phyloP scores from a whole-genome alignment of 495 filamentous ascomycete species.

The Aspergillus ostianus region DNA sequence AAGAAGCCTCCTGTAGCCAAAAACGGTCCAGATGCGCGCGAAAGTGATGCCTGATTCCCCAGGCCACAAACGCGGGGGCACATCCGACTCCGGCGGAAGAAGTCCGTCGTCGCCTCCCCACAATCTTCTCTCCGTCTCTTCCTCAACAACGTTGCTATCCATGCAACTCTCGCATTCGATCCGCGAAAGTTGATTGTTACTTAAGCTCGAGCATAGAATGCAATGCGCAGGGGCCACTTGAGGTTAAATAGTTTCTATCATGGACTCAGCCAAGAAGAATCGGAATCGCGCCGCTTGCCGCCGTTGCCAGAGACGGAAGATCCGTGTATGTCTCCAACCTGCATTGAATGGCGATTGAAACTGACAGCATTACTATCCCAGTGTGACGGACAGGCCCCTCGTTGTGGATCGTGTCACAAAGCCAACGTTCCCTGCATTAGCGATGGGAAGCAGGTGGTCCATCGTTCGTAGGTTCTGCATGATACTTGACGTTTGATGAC shows the following conservation, averaged over 20 bases:
- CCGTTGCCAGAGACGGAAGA: conserved; percentile 38
- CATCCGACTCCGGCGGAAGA: conserved; percentile 2
- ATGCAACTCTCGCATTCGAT: background rate
- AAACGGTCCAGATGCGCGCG: too few species aligned
- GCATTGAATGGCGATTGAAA: background rate
- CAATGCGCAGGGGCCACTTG: background rate
- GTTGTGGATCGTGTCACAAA: conserved; percentile 40
- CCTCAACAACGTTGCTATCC: background rate
- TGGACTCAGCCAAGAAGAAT: conserved; percentile 30
- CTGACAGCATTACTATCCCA: conserved; percentile 8
- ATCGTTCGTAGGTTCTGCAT: conserved; percentile 29
- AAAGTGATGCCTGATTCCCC: background rate
- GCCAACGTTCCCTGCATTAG: conserved; percentile 38
- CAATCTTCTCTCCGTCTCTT: background rate
- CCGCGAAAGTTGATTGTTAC: background rate
- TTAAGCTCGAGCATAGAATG: background rate
- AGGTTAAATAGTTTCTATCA: conserved; percentile 1
- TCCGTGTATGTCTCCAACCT: conserved; percentile 22
- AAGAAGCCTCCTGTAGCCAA: too few species aligned
- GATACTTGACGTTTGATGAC: too few species aligned
- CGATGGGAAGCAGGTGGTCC: conserved; percentile 43
- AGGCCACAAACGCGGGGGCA: background rate
- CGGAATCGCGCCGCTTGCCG: conserved; percentile 43
- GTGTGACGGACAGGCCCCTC: conserved; percentile 31
- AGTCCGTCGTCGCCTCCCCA: background rate